Percentiles rank a stretch among this genome's conserved stretches.
These are phyloP conservation scores for Hypocrella siamensis DNA, from an alignment of 2,329 filamentous ascomycete genomes.

Conservation along the genomic window DNA sequence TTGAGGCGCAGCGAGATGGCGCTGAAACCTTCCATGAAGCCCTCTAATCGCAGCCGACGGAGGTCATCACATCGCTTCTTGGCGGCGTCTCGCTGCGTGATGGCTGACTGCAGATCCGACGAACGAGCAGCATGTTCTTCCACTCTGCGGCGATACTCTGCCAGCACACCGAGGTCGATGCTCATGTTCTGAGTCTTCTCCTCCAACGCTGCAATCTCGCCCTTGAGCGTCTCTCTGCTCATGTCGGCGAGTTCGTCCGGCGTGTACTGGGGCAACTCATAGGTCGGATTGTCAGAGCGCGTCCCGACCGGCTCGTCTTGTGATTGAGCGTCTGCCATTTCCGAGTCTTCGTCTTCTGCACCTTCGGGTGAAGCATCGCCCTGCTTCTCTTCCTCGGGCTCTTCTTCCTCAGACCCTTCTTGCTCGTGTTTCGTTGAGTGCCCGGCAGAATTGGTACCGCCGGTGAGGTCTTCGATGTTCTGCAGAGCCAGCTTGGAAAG, in stretches of 20 bases:
- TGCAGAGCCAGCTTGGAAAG: conserved; percentile 70
- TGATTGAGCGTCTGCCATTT: conserved; percentile 16
- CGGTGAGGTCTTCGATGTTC: conserved; percentile 55
- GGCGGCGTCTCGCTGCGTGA: conserved; percentile 64
- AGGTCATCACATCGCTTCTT: conserved; percentile 91
- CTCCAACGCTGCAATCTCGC: conserved; percentile 45
- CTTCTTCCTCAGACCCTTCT: no score
- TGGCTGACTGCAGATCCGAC: conserved; percentile 67
- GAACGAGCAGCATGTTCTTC: conserved; percentile 70
- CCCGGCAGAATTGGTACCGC: conserved; percentile 14
- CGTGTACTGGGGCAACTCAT: conserved; percentile 64
- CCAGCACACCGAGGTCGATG: conserved; percentile 77
- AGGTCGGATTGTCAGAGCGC: conserved; percentile 19
- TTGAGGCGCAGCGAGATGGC: conserved; percentile 88
- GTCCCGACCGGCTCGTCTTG: no score
- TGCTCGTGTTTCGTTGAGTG: conserved; percentile 10
- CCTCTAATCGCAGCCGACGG: conserved; percentile 75
- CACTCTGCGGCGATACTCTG: conserved; percentile 74
- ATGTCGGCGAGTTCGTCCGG: conserved; percentile 52
- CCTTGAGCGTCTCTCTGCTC: conserved; percentile 44
- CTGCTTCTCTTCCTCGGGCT: conserved; percentile 11
- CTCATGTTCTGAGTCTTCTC: conserved; percentile 68
- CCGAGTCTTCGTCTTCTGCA: conserved; percentile 16
- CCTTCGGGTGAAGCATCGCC: conserved; percentile 6
- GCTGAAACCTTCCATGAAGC: conserved; percentile 97